A percentile compares a stretch with the other conserved stretches of the same genome.
phyloP scores from a whole-genome alignment of 2,329 filamentous ascomycete species.

The Exutisphaerella laricina region DNA sequence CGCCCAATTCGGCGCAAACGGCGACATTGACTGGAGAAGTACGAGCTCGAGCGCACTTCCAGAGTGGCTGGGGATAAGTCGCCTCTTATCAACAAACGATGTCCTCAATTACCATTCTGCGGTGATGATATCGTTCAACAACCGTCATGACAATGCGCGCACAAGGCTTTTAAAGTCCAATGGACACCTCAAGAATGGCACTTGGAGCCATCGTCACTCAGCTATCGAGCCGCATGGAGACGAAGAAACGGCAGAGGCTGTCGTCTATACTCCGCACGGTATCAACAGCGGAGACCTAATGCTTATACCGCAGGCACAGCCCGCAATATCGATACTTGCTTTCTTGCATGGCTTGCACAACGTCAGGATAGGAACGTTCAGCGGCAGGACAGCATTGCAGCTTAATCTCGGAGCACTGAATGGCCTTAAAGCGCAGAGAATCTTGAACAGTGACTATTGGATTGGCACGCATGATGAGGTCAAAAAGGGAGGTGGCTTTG shows the following conservation, averaged over 20 bases:
- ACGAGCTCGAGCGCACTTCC: constrained; percentile 47
- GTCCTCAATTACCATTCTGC: constrained; percentile 58
- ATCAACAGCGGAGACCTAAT: constrained; percentile 45
- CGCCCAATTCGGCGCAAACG: constrained; percentile 39
- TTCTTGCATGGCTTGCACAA: constrained; percentile 62
- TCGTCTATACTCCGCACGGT: constrained; percentile 62
- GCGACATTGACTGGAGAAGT: constrained; percentile 41
- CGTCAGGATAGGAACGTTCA: constrained; percentile 42
- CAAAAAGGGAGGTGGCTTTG: constrained; percentile 54
- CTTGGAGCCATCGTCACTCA: constrained; percentile 10
- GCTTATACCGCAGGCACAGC: constrained; percentile 40
- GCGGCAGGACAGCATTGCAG: constrained; percentile 42
- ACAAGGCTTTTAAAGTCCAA: constrained; percentile 3
- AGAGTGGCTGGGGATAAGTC: constrained; percentile 56
- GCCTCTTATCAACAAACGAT: constrained; percentile 51
- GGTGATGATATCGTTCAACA: constrained; percentile 53
- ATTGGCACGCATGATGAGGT: constrained; percentile 60
- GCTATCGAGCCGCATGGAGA: constrained; percentile 20
- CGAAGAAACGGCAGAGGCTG: constrained; percentile 45
- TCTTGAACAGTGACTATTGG: constrained; percentile 56
- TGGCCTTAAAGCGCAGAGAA: constrained; percentile 51
- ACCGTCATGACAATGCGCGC: constrained; percentile 16
- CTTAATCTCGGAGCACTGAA: constrained; percentile 61
- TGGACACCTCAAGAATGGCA: constrained; percentile 27
- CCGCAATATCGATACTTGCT: constrained; percentile 49